Evolutionary conservation across 75 land plant species (phyloP), one percentile per base, ranked within the genome.

Genomic region (Selaginella tamariscina): DNA sequence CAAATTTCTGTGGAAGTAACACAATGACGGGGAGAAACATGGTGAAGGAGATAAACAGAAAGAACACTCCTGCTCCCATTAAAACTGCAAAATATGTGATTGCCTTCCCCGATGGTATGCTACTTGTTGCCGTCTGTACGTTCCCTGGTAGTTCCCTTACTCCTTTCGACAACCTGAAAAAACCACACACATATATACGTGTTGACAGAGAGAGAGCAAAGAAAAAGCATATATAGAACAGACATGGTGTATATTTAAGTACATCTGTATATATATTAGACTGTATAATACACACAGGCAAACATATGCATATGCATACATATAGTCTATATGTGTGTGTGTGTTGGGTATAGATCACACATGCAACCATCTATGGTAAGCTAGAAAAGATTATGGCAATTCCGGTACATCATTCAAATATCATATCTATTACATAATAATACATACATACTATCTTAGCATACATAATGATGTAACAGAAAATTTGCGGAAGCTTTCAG

Each of bases 21-120:
- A 87, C 99, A 82, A 95, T 95, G 66, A 91, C 85, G 0, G 99
- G 97, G 32, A 95, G 92, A 62, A 95, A 95, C 85, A 95, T 77
- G 28, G 83, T 78, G 75, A 95, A 91, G 29, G 97, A 86, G 69
- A 95, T 83, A 72, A 95, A 87, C 32, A 91, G 56, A 71, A 95
- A 85, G 80, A 95, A 95, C 13, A 84, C 77, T 27, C 99, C 99
- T 29, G 78, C 77, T 29, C 90, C 96, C 71, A 90, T 73, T 62
- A 91, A 63, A 23, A 95, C 57, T 0, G 83, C 83, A 84, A 95
- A 95, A 64, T 85, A 91, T 80, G 82, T 74, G 8, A 95, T 79
- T 24, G 91, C 72, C 78, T 84, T 85, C 71, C 90, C 89, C 67
- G 98, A 94, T 33, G 98, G 98, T 33, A 90, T 73, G 71, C 49